Evolutionary conservation across 306 rosid species (phyloP).

Genomic region (Clitoria ternatea): DNA sequence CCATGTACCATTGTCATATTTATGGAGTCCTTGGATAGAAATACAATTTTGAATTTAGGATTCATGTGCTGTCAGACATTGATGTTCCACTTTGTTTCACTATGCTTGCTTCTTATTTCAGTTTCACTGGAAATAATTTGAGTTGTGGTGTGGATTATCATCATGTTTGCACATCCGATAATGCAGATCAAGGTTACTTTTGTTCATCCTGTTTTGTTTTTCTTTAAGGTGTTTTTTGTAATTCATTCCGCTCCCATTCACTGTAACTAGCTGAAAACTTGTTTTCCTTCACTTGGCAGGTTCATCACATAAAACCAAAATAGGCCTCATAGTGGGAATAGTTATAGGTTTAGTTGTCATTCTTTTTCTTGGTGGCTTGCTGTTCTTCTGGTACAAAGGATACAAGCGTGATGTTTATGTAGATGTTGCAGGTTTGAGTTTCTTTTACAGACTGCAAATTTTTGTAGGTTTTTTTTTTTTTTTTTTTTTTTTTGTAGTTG

Average conservation of each 20-base stretch:
- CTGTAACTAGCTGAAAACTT: conserved; percentile 17
- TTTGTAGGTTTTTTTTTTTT: background rate
- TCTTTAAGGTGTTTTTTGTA: background rate
- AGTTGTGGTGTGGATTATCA: conserved; percentile 47
- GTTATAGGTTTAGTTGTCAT: conserved; percentile 46
- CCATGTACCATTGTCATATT: background rate
- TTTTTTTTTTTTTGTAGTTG: no score
- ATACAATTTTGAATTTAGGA: background rate
- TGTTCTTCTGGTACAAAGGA: conserved; percentile 53
- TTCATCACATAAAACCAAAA: conserved; percentile 44
- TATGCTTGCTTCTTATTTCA: conserved; percentile 37
- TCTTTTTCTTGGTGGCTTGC: conserved; percentile 48
- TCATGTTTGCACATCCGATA: conserved; percentile 49
- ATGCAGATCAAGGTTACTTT: conserved; percentile 54
- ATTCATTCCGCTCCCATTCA: background rate
- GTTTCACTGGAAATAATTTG: conserved; percentile 77
- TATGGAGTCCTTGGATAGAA: conserved; percentile 7
- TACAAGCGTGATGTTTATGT: conserved; percentile 65
- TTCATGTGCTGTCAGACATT: background rate
- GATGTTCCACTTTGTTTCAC: conserved; percentile 7
- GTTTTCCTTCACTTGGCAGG: conserved; percentile 44
- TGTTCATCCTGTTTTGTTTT: background rate
- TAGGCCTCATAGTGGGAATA: conserved; percentile 63
- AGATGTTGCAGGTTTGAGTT: conserved; percentile 79
- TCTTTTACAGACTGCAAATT: conserved; percentile 1